Evolutionary conservation across 2,329 filamentous ascomycete species (phyloP), one percentile per base, ranked within the genome.

Genomic region (Monosporascus sp.): DNA sequence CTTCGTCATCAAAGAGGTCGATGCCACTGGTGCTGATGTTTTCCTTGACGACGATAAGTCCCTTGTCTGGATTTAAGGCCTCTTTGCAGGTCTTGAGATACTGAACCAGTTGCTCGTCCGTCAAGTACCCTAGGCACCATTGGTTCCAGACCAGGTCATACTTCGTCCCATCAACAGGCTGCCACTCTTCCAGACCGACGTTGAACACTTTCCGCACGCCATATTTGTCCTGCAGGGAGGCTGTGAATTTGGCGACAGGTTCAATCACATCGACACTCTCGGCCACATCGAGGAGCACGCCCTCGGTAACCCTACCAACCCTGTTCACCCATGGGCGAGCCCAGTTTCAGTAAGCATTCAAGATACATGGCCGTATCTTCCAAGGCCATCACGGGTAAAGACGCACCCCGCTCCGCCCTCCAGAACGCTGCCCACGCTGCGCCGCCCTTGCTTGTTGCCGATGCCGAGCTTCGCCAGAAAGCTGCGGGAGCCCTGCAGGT

Each of bases 71-170:
- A 15, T 63, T 65, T 34, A 76, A 60, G 27, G 64, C 69, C 0
- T 68, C 60, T 47, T 77, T 79, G 66, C 89, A 89, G 25, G 82
- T 76, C 52, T 72, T 61, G 17, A 97, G 70, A 63, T 86, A 96
- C 2, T 72, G 73, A 1, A 88, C 74, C 4, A 97, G 67, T 67
- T 95, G 84, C 7, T 70, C 71, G 65, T 96, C 90, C 0, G 82
- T 90, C 51, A 96, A 73, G 68, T 97, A 87, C 24, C 89, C 88
- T 7, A 93, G 70, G 69, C 91, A 97, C 91, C 92, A 96, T 70
- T 97, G 92, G 50, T 82, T 86, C 89, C 90, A 96, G 55, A 97
- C 84, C 46, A 96, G 69, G 66, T 92, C 87, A 69, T 97, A 97
- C 48, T 71, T 67, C 8, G 70, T 62, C n/a, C 64, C 72, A 1